Evolutionary conservation across 208 protist species (phyloP).

Genomic region (Leishmania turanica): DNA sequence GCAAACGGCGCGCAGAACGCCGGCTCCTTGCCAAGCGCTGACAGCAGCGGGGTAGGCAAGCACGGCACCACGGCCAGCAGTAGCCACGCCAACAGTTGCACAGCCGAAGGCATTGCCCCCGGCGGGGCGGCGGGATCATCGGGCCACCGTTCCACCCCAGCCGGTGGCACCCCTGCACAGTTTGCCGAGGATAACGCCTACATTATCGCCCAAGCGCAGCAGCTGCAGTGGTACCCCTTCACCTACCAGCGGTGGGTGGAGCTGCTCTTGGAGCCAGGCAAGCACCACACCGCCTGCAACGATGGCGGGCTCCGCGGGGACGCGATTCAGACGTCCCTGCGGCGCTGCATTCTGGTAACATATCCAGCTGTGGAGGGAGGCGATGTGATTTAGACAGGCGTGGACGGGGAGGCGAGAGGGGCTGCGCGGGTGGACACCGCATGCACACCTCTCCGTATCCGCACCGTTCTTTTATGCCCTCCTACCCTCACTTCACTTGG

Average conservation of each 20-base stretch:
- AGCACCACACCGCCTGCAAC: slow-evolving; percentile 24
- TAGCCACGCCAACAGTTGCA: not conserved
- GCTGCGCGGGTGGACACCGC: not conserved
- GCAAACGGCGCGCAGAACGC: not conserved
- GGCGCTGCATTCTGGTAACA: slow-evolving; percentile 76
- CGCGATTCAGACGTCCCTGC: slow-evolving; percentile 70
- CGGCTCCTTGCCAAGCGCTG: not conserved
- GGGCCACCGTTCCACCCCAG: slow-evolving; percentile 15
- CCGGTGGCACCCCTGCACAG: slow-evolving; percentile 43
- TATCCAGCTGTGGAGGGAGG: slow-evolving; percentile 38
- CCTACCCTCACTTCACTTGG: not conserved
- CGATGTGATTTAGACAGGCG: slow-evolving; percentile 5
- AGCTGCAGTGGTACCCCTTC: slow-evolving; percentile 71
- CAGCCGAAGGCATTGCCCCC: not conserved
- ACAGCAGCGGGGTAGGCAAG: not conserved
- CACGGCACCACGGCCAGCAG: not conserved
- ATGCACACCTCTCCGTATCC: not conserved
- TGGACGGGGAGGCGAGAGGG: not conserved
- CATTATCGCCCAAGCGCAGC: slow-evolving; percentile 67
- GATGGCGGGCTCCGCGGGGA: slow-evolving; percentile 58
- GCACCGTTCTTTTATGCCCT: too few relatives aligned
- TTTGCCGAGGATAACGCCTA: slow-evolving; percentile 87
- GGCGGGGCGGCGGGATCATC: not conserved
- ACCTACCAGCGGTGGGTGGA: slow-evolving; percentile 75
- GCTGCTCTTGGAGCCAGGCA: slow-evolving; percentile 62